Evolutionary conservation across 495 filamentous ascomycete species (phyloP).

Genomic region (Penicillium maclennaniae): DNA sequence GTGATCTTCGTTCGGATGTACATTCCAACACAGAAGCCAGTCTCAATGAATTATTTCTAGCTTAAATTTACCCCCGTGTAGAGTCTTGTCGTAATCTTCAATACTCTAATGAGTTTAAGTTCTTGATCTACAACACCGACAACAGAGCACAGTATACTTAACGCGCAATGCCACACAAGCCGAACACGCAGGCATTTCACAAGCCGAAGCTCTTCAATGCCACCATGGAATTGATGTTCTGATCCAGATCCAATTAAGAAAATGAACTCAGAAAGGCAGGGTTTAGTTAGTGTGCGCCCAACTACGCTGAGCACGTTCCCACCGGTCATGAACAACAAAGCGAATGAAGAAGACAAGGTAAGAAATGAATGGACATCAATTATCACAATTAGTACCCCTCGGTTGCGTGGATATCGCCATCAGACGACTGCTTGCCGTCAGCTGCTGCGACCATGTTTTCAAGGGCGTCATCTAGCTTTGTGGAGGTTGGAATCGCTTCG

Average conservation of each 20-base stretch:
- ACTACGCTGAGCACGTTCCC: neutral
- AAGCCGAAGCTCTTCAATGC: neutral
- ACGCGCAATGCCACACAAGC: neutral
- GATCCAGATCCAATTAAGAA: neutral
- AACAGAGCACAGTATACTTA: neutral
- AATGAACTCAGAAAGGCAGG: neutral
- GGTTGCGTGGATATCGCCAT: constrained; percentile 19
- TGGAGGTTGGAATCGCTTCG: constrained; percentile 5
- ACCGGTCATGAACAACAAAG: constrained; percentile 2
- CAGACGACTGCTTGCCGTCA: constrained; percentile 32
- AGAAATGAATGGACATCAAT: constrained; percentile 2
- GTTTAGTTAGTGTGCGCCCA: neutral
- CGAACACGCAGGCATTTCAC: neutral
- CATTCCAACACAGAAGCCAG: neutral
- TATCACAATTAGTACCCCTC: neutral
- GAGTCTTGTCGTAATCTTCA: neutral
- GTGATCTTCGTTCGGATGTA: neutral
- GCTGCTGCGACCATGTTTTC: constrained; percentile 29
- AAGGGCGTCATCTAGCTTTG: constrained; percentile 20
- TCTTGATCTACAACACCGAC: neutral
- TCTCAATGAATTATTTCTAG: neutral
- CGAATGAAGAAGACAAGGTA: constrained; percentile 3
- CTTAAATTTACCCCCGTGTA: neutral
- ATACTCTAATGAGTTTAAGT: neutral
- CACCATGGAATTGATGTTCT: neutral